Base-by-base conservation (phyloP, 192 early-diverging fungal species). In the Mortierella hygrophila region DNA sequence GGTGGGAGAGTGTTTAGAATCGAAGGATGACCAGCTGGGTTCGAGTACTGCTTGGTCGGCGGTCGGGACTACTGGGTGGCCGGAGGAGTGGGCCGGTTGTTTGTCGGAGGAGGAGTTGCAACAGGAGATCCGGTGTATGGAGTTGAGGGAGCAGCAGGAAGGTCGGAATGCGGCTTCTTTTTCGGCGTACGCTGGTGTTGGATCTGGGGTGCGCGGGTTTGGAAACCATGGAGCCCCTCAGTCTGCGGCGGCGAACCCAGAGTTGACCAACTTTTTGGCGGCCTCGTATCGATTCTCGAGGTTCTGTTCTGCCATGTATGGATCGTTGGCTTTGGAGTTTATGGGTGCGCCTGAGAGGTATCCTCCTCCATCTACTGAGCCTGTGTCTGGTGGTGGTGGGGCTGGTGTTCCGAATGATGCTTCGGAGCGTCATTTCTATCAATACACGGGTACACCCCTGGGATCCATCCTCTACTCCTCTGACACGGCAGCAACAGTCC, bases 391-490 rank as follows among this genome's bases (percentile, higher is more conserved):
- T 23, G 3, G 55, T 20, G 18, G 72, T 49, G 29, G 65, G 2
- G 29, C 35, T 4, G 42, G 13, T 2, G 47, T 77, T 18, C 54
- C 60, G n/a, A 15, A 38, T 47, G 75, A 68, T 42, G 77, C 23
- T 1, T 60, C 68, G 1, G 79, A 80, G 15, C 75, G 81, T 21
- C 84, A 86, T 68, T 86, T 86, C 52, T 70, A 78, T 20, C 47
- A 72, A 3, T 86, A 86, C 46, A 88, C 82, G 1, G 80, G 87
- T 4, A 79, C 87, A 65, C 82, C 89, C 6, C 40, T 88, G 55
- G 83, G 87, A 32, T 88, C 86, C 9, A 88, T 90, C 37, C 72
- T 90, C 3, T 83, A 88, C 68, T 86, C 89, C 9, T 90, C 89
- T 21, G 83, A 90, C 68, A 77, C 76, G 4, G 76, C 81, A 6